Conservation (phyloP, 192 early-diverging fungal species). For the Chytriomyces sp. region DNA sequence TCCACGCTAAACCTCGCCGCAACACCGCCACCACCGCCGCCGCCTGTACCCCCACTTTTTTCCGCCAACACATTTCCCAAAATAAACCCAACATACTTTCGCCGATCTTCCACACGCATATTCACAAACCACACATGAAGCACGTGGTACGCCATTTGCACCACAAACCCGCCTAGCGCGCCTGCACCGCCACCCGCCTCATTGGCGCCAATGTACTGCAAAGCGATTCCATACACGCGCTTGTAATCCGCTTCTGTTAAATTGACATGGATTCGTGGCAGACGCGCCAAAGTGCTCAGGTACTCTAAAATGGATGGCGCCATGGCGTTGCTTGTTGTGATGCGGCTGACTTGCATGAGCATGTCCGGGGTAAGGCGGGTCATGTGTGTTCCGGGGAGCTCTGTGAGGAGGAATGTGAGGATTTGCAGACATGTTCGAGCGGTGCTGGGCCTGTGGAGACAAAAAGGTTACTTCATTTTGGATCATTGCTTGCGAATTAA, state of each 20-base stretch:
- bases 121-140: constrained; percentile 89
- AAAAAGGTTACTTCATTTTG: not conserved
- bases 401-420: constrained; percentile 77
- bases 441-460: constrained; percentile 51
- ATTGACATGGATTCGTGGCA: constrained; percentile 78
- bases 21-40: not conserved
- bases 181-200: not conserved
- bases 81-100: constrained; percentile 81
- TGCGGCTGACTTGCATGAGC: constrained; percentile 77
- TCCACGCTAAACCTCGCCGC: constrained; percentile 7
- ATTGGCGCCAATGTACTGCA: constrained; percentile 76
- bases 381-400: constrained; percentile 75
- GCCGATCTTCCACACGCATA: constrained; percentile 73
- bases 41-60: not conserved
- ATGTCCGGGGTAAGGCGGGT: constrained; percentile 73
- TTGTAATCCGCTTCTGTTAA: constrained; percentile 81
- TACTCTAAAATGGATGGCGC: constrained; percentile 91
- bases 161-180: constrained; percentile 60
- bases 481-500: not conserved
- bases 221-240: constrained; percentile 87
- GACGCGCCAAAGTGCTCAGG: constrained; percentile 81
- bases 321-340: constrained; percentile 71
- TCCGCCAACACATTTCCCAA: constrained; percentile 55
- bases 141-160: constrained; percentile 92
- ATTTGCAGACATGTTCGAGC: constrained; percentile 83